Base-by-base conservation (phyloP, 2,329 filamentous ascomycete species). In the Clonostachys rhizophaga region DNA sequence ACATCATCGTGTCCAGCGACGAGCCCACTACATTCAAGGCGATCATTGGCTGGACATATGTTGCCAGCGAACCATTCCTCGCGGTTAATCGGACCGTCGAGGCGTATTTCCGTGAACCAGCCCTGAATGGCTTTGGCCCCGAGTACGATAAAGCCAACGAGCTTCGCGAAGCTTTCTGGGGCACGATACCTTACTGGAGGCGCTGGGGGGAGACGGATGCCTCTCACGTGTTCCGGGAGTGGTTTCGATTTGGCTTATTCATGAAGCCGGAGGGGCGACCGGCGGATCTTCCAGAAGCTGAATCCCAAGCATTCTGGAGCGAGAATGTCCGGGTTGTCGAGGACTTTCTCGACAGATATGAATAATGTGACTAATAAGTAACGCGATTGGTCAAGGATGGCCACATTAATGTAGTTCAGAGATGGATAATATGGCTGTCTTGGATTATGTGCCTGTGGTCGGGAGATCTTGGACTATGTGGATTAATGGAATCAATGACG, bases 41-140 rank as follows among this genome's bases (percentile, higher is more conserved):
- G 14, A 45, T 54, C 34, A 53, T 54, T 35, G 49, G 53, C 43
- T 54, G 49, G 52, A 51, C 52, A 43, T 46, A 51, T 41, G 24
- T 40, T 17, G 48, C 48, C 16, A 52, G 52, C 42, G 50, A 48
- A n/a, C 50, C 50, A 30, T 54, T 51, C 43, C 11, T 46, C 12
- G 44, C 50, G 9, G 39, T 40, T 44, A 18, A 49, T 33, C 4
- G 13, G 16, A 44, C 45, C 45, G 42, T 54, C 24, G 47, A 54
- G 41, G 50, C 47, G 45, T 43, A 51, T 33, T 53, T 54, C 39
- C 52, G 52, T 11, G 33, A 18, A 35, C 34, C 40, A 16, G 50
- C 50, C 42, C 37, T 42, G 5, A 54, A 54, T 45, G 48, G 36
- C 11, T 39, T 39, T 39, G 36, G 36, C 7, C 14, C 14, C 36